Percentiles rank a stretch among this genome's conserved stretches.
Conservation (phyloP, 306 rosid genomes). For the peach (Prunus persica) region DNA sequence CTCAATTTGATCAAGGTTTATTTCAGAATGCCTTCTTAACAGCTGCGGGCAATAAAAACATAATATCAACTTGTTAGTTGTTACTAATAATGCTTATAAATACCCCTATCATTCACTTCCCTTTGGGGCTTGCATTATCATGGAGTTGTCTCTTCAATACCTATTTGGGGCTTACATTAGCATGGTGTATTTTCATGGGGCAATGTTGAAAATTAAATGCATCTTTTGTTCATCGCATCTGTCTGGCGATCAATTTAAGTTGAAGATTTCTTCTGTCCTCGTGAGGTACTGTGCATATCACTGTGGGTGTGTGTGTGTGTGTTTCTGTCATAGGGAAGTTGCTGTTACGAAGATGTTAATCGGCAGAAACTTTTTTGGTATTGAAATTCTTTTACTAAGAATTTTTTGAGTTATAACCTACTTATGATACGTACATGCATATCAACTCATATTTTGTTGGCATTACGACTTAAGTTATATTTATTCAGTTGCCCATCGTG, state of each 20-base stretch:
- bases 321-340: not conserved
- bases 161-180: not conserved
- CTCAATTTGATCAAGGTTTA: slow-evolving; percentile 86
- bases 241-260: too few species aligned
- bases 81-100: not conserved
- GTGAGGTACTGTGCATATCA: not conserved
- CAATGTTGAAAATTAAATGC: not conserved
- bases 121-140: too few species aligned
- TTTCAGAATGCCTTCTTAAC: slow-evolving; percentile 9
- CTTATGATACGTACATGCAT: not conserved
- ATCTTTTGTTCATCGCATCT: not conserved
- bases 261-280: not conserved
- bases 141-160: not conserved
- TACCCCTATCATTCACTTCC: too few species aligned
- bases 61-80: not conserved
- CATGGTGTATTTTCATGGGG: not conserved
- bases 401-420: not conserved
- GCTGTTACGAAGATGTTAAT: not conserved
- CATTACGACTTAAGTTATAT: not conserved
- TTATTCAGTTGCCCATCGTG: not conserved
- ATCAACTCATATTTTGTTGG: not conserved
- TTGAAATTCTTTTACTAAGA: not conserved
- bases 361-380: not conserved
- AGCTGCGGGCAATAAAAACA: not conserved
- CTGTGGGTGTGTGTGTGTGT: not conserved